A percentile compares a stretch with the other conserved stretches of the same genome.
phyloP scores from a whole-genome alignment of 768 basidiomycete genomes.

The Crepidotus variabilis region DNA sequence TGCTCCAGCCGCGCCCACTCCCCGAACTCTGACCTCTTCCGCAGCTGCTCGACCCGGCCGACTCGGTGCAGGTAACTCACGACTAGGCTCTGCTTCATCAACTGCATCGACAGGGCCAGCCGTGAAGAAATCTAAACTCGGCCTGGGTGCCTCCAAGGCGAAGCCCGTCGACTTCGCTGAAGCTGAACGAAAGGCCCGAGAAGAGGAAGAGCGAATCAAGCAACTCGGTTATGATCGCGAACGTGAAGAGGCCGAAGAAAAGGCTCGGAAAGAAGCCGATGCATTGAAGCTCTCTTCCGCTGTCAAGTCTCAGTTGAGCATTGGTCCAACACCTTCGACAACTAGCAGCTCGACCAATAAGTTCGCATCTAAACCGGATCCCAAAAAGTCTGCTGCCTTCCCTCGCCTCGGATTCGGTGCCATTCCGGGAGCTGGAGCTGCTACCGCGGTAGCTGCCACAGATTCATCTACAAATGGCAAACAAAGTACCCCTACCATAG shows the following conservation, averaged over 20 bases:
- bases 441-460: constrained; percentile 43
- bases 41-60: constrained; percentile 47
- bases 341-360: constrained; percentile 16
- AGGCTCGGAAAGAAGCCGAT: constrained; percentile 59
- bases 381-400: constrained; percentile 42
- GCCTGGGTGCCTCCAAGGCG: constrained; percentile 87
- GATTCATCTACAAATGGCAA: constrained; percentile 22
- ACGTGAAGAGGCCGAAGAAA: constrained; percentile 81
- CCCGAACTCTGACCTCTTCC: constrained; percentile 65
- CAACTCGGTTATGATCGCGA: constrained; percentile 89
- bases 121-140: constrained; percentile 67
- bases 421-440: constrained; percentile 59
- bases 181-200: constrained; percentile 84
- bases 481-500: constrained; percentile 29
- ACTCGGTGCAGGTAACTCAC: constrained; percentile 33
- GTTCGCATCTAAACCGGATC: constrained; percentile 13
- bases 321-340: constrained; percentile 21
- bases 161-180: constrained; percentile 90
- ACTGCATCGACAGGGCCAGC: constrained; percentile 30
- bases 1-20: constrained; percentile 18
- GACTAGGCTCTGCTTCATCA: constrained; percentile 34
- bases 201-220: constrained; percentile 90
- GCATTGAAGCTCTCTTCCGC: constrained; percentile 37
- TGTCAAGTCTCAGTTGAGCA: constrained; percentile 29
- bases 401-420: constrained; percentile 82